Percentiles rank a stretch among this genome's conserved stretches.
Evolutionary conservation across 495 filamentous ascomycete species (phyloP).

Genomic region (Xylaria palmicola): DNA sequence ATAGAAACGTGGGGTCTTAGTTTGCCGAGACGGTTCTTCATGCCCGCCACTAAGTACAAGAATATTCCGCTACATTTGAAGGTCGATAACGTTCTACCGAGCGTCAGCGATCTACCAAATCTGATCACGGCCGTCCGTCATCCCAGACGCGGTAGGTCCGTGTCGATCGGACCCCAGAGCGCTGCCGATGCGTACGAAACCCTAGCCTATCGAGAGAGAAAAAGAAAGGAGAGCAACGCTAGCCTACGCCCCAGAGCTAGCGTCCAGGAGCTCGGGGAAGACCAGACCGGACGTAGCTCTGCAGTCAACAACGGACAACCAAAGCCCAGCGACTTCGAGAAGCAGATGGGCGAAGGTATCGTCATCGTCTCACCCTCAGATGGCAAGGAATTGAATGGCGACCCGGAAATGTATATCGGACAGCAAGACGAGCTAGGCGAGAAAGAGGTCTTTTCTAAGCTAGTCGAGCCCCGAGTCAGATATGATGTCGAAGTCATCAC

Average conservation of each 20-base stretch:
- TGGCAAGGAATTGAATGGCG: constrained; percentile 26
- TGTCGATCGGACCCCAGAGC: constrained; percentile 92
- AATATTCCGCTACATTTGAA: constrained; percentile 73
- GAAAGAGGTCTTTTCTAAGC: constrained; percentile 77
- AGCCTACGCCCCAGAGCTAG: constrained; percentile 23
- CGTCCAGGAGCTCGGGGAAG: constrained; percentile 19
- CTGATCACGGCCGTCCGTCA: constrained; percentile 77
- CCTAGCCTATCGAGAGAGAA: constrained; percentile 84
- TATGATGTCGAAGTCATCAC: constrained; percentile 98
- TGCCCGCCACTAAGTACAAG: constrained; percentile 85
- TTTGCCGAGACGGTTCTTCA: constrained; percentile 84
- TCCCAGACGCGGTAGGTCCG: constrained; percentile 67
- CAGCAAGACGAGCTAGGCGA: constrained; percentile 58
- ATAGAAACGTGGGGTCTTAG: constrained; percentile 75
- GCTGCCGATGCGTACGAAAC: constrained; percentile 96
- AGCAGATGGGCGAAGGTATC: constrained; percentile 66
- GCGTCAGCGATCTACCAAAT: constrained; percentile 76
- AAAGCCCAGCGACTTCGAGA: constrained; percentile 60
- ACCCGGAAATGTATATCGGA: constrained; percentile 37
- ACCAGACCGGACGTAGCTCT: constrained; percentile 23
- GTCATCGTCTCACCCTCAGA: constrained; percentile 40
- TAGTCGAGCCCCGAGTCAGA: constrained; percentile 83
- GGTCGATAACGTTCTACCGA: constrained; percentile 84
- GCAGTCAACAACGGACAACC: constrained; percentile 31
- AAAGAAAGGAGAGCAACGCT: constrained; percentile 68